Base-by-base conservation (phyloP, 495 filamentous ascomycete genomes). In the Hypoxylon cercidicola region DNA sequence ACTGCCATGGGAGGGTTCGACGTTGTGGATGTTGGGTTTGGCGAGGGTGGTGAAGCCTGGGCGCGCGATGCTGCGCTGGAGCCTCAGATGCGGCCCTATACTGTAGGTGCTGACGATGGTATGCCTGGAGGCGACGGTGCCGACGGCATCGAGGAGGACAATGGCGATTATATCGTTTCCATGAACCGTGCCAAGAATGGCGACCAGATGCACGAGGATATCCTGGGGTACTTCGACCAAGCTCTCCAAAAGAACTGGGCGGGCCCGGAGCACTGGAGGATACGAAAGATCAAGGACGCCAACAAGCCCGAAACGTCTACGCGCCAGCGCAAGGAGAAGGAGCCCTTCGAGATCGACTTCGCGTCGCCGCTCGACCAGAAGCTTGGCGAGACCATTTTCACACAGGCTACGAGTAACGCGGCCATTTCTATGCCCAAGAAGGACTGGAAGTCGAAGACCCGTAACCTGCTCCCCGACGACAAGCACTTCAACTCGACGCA, bases 191-290 rank as follows among this genome's bases (percentile, higher is more conserved):
- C 80, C 15, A 76, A 79, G 46, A 82, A 75, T 28, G 83, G 86
- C 41, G 87, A 84, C 53, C 81, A 83, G 57, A 83, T 89, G 48
- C 91, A 95, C 68, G 92, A 97, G 61, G 93, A 97, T 69, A 97
- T 99, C 53, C 84, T 99, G 15, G 90, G 89, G 68, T 99, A 97
- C 78, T 99, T 99, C 72, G 95, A 99, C 75, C 89, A 97, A 69
- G 93, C 94, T 8, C 79, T 97, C 21, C 87, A 90, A 68, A 96
- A 96, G 82, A 98, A 97, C 75, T 99, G 95, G 95, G 92, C 91
- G n/a, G 96, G 93, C 46, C 95, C 95, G 35, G 96, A 99, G 74
- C 96, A 99, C 77, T 99, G 95, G 95, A 87, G 93, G 66, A 98
- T 99, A 69, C 84, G 91, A 40, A 90, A 89, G 72, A 94, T 99